phyloP scores from a whole-genome alignment of 1,284 basidiomycete species.

The Malassezia obtusa region DNA sequence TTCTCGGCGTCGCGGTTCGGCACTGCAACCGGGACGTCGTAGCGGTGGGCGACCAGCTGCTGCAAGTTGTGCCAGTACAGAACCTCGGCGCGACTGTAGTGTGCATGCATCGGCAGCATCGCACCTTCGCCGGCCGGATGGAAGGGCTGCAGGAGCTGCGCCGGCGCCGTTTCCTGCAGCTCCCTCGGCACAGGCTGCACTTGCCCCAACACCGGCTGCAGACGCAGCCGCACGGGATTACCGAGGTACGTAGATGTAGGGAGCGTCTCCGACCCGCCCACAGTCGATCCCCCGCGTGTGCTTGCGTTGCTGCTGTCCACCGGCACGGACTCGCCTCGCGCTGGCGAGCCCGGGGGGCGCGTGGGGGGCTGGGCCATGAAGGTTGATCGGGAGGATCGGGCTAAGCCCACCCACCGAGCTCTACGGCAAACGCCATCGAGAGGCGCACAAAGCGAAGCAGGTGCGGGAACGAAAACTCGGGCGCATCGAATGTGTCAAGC shows the following conservation, averaged over 20 bases:
- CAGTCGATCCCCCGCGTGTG: background rate
- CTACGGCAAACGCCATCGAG: slow-evolving; percentile 34
- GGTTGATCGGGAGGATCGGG: slow-evolving; percentile 4
- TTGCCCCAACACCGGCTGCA: background rate
- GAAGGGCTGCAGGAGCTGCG: background rate
- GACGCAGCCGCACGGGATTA: background rate
- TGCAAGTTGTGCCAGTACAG: background rate
- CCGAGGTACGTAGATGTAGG: background rate
- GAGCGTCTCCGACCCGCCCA: background rate
- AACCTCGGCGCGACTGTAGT: background rate
- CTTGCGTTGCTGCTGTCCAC: too few relatives aligned
- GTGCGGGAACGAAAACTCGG: slow-evolving; percentile 38
- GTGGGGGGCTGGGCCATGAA: background rate
- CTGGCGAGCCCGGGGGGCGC: background rate
- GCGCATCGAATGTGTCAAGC: slow-evolving; percentile 23
- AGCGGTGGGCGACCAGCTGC: background rate
- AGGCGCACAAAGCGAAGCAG: slow-evolving; percentile 38
- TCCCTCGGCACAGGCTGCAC: background rate
- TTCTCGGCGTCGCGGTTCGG: background rate
- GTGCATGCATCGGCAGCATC: background rate
- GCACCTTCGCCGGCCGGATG: background rate
- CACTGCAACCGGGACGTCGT: background rate
- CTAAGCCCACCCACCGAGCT: slow-evolving; percentile 32
- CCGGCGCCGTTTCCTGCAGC: background rate
- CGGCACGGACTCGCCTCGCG: too few relatives aligned